A percentile compares a stretch with the other conserved stretches of the same genome.
These are phyloP conservation scores for Penicillium bialowiezense DNA, from an alignment of 495 filamentous ascomycete genomes.

Conservation along the genomic window DNA sequence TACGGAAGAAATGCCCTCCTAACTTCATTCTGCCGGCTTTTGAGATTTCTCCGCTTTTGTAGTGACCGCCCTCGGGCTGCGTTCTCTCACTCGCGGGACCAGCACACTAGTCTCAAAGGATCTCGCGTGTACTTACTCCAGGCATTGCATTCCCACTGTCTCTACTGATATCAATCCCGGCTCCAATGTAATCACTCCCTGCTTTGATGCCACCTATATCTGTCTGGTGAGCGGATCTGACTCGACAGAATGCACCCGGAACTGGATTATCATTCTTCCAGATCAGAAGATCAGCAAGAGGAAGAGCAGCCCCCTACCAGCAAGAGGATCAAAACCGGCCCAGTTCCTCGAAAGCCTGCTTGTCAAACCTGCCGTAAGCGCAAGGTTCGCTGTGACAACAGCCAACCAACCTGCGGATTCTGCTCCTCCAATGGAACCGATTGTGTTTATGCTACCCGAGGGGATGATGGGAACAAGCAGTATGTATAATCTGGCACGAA, in stretches of 20 bases:
- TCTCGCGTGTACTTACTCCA: no score
- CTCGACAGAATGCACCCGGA: background rate
- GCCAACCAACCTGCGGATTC: constrained; percentile 1
- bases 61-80: no score
- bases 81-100: no score
- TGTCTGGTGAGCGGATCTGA: no score
- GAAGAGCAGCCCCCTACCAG: background rate
- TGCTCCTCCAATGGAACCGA: background rate
- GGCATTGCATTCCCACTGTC: no score
- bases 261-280: background rate
- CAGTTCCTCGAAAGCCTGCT: constrained; percentile 3
- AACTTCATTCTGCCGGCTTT: no score
- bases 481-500: background rate
- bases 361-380: constrained; percentile 5
- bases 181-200: no score
- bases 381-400: constrained; percentile 9
- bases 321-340: background rate
- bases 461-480: background rate
- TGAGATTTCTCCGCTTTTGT: no score
- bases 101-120: no score
- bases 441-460: background rate
- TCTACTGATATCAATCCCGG: no score
- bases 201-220: no score
- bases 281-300: background rate
- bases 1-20: no score